Percentiles rank a stretch among this genome's conserved stretches.
phyloP scores from a whole-genome alignment of 1,284 basidiomycete species.

The Agroathelia rolfsii region DNA sequence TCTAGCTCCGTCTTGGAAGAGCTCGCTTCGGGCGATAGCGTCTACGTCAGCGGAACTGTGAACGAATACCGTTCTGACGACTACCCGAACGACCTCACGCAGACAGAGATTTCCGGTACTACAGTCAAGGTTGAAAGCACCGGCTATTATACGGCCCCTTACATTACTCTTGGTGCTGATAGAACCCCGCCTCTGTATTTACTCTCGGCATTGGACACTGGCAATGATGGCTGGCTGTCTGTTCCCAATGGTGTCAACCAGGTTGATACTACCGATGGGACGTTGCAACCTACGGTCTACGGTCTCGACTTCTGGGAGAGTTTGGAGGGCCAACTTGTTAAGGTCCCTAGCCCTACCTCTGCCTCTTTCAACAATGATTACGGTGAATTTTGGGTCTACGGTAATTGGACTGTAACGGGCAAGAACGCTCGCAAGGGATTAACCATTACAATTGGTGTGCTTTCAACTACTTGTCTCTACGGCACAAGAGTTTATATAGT shows the following conservation, averaged over 20 bases:
- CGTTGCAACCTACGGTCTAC: slow-evolving; percentile 38
- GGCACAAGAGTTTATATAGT: slow-evolving; percentile 6
- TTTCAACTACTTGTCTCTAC: slow-evolving; percentile 1
- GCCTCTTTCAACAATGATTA: slow-evolving; percentile 42
- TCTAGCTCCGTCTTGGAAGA: slow-evolving; percentile 25
- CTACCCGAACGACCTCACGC: slow-evolving; percentile 34
- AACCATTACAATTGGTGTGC: slow-evolving; percentile 38
- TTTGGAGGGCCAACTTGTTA: slow-evolving; percentile 51
- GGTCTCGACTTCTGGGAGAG: slow-evolving; percentile 62
- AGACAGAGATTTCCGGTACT: slow-evolving; percentile 42
- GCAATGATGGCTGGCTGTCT: slow-evolving; percentile 43
- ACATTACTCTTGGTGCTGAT: slow-evolving; percentile 43
- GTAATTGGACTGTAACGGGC: slow-evolving; percentile 47
- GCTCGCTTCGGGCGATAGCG: slow-evolving; percentile 38
- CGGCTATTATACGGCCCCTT: slow-evolving; percentile 34
- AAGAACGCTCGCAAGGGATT: slow-evolving; percentile 50
- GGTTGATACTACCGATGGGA: slow-evolving; percentile 35
- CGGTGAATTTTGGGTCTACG: slow-evolving; percentile 52
- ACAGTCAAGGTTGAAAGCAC: slow-evolving; percentile 36
- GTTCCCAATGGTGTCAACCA: slow-evolving; percentile 45
- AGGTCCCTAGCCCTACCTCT: slow-evolving; percentile 37
- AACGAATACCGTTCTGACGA: slow-evolving; percentile 38
- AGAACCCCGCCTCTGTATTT: slow-evolving; percentile 42
- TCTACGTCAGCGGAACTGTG: slow-evolving; percentile 38
- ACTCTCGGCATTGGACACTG: slow-evolving; percentile 40